These are phyloP conservation scores for Hibiscus trionum DNA, from an alignment of 345 rosid genomes.

Conservation along the genomic window DNA sequence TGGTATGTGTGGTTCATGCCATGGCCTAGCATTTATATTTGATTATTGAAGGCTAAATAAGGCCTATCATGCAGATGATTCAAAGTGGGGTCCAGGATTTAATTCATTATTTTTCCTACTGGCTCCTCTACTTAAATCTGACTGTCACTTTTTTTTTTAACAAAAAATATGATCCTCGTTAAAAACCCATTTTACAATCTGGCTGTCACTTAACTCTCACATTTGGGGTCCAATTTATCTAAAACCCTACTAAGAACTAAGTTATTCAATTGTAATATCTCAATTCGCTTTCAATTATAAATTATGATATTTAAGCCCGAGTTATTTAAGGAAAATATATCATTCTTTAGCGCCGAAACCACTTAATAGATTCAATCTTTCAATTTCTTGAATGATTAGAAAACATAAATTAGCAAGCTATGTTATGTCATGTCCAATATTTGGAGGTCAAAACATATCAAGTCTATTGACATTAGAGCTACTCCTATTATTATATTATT, in stretches of 20 bases:
- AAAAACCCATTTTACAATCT: neutral
- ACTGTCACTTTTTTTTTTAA: neutral
- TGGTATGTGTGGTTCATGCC: neutral
- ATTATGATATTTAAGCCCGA: too few species aligned
- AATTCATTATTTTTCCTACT: neutral
- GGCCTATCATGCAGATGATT: neutral
- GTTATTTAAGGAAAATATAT: too few species aligned
- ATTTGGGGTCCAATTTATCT: neutral
- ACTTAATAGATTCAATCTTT: neutral
- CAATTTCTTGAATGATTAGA: neutral
- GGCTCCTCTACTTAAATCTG: neutral
- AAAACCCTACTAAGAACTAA: neutral
- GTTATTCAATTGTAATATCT: too few species aligned
- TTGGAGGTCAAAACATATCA: conserved; percentile 1
- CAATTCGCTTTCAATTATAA: too few species aligned
- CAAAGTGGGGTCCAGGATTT: neutral
- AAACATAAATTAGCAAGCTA: neutral
- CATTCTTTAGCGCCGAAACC: too few species aligned
- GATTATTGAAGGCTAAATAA: neutral
- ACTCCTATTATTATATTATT: neutral
- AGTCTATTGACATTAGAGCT: neutral
- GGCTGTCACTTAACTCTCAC: neutral
- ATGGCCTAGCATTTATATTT: neutral
- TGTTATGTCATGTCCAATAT: neutral
- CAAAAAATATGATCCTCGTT: too few species aligned